These are phyloP conservation scores for Agrocybe chaxingu DNA, from an alignment of 768 basidiomycete species.

Conservation along the genomic window DNA sequence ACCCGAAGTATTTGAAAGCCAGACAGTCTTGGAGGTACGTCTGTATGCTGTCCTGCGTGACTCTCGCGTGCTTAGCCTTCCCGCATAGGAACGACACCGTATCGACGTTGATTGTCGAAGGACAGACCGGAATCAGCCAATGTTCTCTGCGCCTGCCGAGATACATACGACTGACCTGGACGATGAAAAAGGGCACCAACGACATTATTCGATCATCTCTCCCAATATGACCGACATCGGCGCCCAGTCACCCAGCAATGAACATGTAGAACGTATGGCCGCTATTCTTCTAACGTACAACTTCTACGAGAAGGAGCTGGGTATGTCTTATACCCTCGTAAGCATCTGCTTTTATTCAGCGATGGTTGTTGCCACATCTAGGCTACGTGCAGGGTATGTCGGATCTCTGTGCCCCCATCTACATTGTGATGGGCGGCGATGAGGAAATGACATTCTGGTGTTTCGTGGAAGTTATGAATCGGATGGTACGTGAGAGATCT, in stretches of 20 bases:
- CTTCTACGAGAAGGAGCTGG: slow-evolving; percentile 83
- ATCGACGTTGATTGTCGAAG: slow-evolving; percentile 97
- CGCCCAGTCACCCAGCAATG: slow-evolving; percentile 85
- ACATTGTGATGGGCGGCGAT: slow-evolving; percentile 86
- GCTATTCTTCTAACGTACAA: slow-evolving; percentile 89
- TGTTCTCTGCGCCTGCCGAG: slow-evolving; percentile 59
- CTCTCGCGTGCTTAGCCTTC: slow-evolving; percentile 2
- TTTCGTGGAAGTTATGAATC: slow-evolving; percentile 91
- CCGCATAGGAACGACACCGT: slow-evolving; percentile 73
- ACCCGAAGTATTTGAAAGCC: slow-evolving; percentile 76
- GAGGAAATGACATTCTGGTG: slow-evolving; percentile 96
- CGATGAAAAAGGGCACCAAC: slow-evolving; percentile 54
- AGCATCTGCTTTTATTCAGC: slow-evolving; percentile 3
- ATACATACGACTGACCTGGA: slow-evolving; percentile 33
- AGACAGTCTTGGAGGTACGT: slow-evolving; percentile 75
- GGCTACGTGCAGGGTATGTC: slow-evolving; percentile 99
- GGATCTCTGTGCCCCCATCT: slow-evolving; percentile 90
- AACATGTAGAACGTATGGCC: slow-evolving; percentile 87
- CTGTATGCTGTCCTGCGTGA: slow-evolving; percentile 7
- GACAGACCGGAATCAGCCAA: slow-evolving; percentile 90
- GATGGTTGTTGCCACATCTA: slow-evolving; percentile 19
- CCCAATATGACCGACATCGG: slow-evolving; percentile 72
- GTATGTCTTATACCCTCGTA: slow-evolving; percentile 41
- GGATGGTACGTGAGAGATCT: slow-evolving; percentile 64
- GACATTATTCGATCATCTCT: slow-evolving; percentile 69